phyloP scores from a whole-genome alignment of 495 filamentous ascomycete genomes.

The Evernia prunastri region DNA sequence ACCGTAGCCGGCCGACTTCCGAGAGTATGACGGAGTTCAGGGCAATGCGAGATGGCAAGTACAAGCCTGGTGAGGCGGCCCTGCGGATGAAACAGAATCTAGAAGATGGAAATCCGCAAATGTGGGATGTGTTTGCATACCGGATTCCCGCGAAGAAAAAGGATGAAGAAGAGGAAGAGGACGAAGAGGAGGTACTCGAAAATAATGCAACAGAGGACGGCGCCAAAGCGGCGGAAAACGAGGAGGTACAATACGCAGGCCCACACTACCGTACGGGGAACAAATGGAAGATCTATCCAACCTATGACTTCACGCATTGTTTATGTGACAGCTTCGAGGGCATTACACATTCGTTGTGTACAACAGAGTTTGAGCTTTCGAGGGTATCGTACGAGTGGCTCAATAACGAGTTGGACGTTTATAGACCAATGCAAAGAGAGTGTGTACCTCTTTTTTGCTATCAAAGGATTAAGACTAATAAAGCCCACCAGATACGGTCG shows the following conservation, averaged over 20 bases:
- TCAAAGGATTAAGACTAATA: conserved; percentile 12
- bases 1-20: conserved; percentile 66
- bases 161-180: conserved; percentile 20
- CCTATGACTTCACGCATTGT: conserved; percentile 87
- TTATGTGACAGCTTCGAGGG: conserved; percentile 84
- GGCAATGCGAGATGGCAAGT: conserved; percentile 86
- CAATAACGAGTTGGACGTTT: conserved; percentile 63
- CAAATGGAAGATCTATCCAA: conserved; percentile 81
- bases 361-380: conserved; percentile 72
- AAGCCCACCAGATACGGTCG: conserved; percentile 51
- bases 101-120: conserved; percentile 57
- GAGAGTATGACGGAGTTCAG: conserved; percentile 77
- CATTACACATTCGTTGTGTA: conserved; percentile 86
- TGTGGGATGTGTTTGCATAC: conserved; percentile 71
- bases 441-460: conserved; percentile 30
- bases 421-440: conserved; percentile 83
- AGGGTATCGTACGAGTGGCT: conserved; percentile 86
- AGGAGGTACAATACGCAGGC: conserved; percentile 35
- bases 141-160: conserved; percentile 50
- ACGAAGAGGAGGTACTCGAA: conserved; percentile 11
- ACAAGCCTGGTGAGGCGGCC: conserved; percentile 78
- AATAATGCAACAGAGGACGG: conserved; percentile 5
- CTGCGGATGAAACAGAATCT: conserved; percentile 81
- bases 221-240: neutral
- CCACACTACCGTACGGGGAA: conserved; percentile 63